Base-by-base conservation (phyloP, 768 basidiomycete species). In the Sarcodon sp. region DNA sequence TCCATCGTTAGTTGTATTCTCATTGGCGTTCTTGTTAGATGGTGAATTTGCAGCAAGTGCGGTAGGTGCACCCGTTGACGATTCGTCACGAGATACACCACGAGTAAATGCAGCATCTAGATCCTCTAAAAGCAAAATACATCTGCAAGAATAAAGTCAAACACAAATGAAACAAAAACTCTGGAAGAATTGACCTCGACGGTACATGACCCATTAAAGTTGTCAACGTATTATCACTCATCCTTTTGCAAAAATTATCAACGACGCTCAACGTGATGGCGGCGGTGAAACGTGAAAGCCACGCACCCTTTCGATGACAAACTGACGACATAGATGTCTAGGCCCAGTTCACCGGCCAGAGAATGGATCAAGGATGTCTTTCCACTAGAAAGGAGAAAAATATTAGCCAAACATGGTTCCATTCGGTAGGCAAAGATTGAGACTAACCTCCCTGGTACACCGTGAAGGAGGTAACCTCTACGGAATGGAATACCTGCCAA, bases 91-190 rank as follows among this genome's bases (percentile, higher is more conserved):
- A 63, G 77, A 83, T 60, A 89, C 81, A 48, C 81, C 83, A 45
- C 86, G 83, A 54, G 88, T 91, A 69, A 91, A 91, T 27, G 88
- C 88, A 48, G 88, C 88, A 62, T 91, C 88, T 56, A 94, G 75
- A 72, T 94, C 90, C 68, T 94, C 91, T 61, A 94, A 75, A 64
- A 94, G 82, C 56, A 94, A 72, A 51, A 94, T 89, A 71, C 87
- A 90, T 70, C 87, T 87, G 55, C 44, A 11, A 47, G 35, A 54
- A 48, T 56, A 44, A 10, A 50, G 13, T 9, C 39, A 27, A 27
- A 41, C 8, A 8, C 15, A 7, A 27, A 41, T 41, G 7, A 27
- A 41, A 41, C 39, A 38, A 18, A 18, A 5, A 13, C 16, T 9
- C 39, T 27, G 21, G 4, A 51, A 53, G 48, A 27, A 54, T 72